Base-by-base conservation (phyloP, 129 eudicot species). In the Artemisia tridentata region DNA sequence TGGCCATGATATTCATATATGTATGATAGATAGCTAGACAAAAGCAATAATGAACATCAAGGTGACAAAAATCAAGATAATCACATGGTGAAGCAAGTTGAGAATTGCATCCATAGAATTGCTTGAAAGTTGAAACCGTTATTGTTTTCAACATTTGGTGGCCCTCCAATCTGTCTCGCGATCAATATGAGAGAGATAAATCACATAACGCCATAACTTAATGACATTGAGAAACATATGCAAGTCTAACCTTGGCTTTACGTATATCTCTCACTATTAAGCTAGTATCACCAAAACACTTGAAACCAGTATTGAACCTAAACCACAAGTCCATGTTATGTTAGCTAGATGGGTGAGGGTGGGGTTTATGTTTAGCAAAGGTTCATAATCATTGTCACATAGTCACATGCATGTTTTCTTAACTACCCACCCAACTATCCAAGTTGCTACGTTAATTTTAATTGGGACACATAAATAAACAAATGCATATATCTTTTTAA, bases 381-480 rank as follows among this genome's bases (percentile, higher is more conserved):
- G 53, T 34, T 76, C 63, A 76, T 68, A 46, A 66, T 56, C 14
- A 19, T 59, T 23, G 7, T 38, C 45, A 38, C 75, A 49, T 34
- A 53, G 53, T 62, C 80, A 76, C 80, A 68, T 76, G 80, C 69
- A 76, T 68, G 74, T 67, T 68, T 75, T 65, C 78, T 41, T 50
- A 31, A 76, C 75, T 50, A 55, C 75, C 80, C 75, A 48, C 52
- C 63, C 80, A 60, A 57, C 80, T 69, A 48, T 25, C 69, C 80
- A 60, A 57, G 63, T 68, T 74, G 63, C 20, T 57, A 67, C 49
- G 74, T 38, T 58, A 31, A 17, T 47, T 68, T 57, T 49, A 38
- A 38, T 38, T 38, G 45, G 45, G 6, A 13, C 6, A 68, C 49
- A 57, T 3, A 52, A 41, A 56, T 25, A 54, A 41, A 52, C 11